phyloP scores from a whole-genome alignment of 2,329 filamentous ascomycete genomes.

The Graphium sp. region DNA sequence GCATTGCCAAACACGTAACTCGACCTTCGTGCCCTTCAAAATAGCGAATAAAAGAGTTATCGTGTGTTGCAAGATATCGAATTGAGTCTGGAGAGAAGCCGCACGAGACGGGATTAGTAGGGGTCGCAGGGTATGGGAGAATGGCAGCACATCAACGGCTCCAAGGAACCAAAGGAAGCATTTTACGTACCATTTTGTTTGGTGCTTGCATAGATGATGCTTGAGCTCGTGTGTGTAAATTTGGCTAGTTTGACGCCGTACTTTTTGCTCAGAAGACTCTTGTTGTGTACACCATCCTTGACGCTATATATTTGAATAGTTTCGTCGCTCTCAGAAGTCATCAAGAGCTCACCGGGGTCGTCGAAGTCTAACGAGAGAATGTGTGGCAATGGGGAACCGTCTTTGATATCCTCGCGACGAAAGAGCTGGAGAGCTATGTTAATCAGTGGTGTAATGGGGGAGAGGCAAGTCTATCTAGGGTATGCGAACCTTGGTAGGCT shows the following conservation, averaged over 20 bases:
- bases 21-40: conserved; percentile 78
- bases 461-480: neutral
- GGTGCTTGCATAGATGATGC: conserved; percentile 89
- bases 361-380: conserved; percentile 93
- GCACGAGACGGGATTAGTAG: too few relatives aligned
- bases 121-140: neutral
- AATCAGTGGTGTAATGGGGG: neutral
- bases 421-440: conserved; percentile 39
- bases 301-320: conserved; percentile 93
- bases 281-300: conserved; percentile 75
- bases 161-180: conserved; percentile 3
- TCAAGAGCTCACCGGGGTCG: conserved; percentile 80
- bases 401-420: conserved; percentile 36
- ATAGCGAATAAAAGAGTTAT: conserved; percentile 92
- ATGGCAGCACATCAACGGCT: too few relatives aligned
- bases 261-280: conserved; percentile 85
- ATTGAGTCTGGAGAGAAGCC: conserved; percentile 44
- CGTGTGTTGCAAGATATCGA: conserved; percentile 77
- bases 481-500: conserved; percentile 56
- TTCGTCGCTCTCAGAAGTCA: conserved; percentile 85
- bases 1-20: conserved; percentile 71
- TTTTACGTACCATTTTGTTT: conserved; percentile 61
- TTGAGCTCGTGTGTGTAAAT: conserved; percentile 83
- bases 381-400: conserved; percentile 35
- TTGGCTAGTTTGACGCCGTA: conserved; percentile 89